Conservation (phyloP, 306 rosid species). For the Coriaria nepalensis region DNA sequence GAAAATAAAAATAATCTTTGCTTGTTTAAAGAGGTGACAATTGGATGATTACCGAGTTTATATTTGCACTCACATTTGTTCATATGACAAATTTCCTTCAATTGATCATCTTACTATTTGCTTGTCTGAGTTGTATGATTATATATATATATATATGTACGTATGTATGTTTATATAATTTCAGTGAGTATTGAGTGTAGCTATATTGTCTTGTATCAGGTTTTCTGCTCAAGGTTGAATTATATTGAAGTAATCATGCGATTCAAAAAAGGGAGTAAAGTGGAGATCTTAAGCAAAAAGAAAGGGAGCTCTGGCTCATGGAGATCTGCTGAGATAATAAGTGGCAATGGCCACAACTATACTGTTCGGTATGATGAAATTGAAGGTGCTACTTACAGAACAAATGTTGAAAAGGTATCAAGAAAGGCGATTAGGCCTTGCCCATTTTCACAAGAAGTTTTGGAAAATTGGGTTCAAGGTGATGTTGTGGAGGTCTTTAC, state of each 20-base stretch:
- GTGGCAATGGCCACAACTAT: constrained; percentile 56
- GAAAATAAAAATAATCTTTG: too few relatives aligned
- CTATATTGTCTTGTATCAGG: constrained; percentile 17
- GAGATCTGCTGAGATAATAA: constrained; percentile 68
- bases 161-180: constrained; percentile 16
- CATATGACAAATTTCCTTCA: too few relatives aligned
- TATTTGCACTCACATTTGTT: too few relatives aligned
- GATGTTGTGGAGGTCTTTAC: constrained; percentile 71
- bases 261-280: constrained; percentile 71
- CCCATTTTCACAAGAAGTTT: constrained; percentile 44
- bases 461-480: constrained; percentile 52
- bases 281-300: constrained; percentile 68
- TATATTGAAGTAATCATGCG: constrained; percentile 32
- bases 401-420: constrained; percentile 43
- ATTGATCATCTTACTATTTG: too few relatives aligned
- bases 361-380: constrained; percentile 54
- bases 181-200: neutral
- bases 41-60: too few relatives aligned
- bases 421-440: constrained; percentile 66
- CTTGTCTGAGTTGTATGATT: constrained; percentile 12
- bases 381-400: constrained; percentile 22
- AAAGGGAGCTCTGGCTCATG: constrained; percentile 78
- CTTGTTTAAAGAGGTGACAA: too few relatives aligned
- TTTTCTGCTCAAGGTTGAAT: constrained; percentile 13
- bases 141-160: too few relatives aligned